Evolutionary conservation across 768 basidiomycete species (phyloP), one percentile per base, ranked within the genome.

Genomic region (Russula sp.): DNA sequence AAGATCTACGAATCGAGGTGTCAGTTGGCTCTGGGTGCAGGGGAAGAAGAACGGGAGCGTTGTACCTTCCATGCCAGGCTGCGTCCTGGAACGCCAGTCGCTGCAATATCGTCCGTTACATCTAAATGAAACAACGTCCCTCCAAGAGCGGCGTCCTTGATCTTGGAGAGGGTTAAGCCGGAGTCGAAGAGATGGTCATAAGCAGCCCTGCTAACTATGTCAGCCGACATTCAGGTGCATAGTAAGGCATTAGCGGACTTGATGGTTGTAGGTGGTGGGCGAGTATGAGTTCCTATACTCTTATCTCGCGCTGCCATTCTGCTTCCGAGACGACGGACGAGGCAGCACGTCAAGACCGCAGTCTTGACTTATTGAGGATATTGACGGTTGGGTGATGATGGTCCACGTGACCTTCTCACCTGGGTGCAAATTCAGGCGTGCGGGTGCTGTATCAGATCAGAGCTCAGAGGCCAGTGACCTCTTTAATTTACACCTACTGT

Each of bases 11-110:
- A 53, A 69, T 62, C 59, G 58, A 60, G 55, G 61, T 62, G 54
- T 64, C 48, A 65, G 66, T 44, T n/a, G 28, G 34, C 9, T 26
- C 18, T 56, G 36, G 26, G 13, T 18, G 42, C 7, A 24, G 6
- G 24, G 49, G 56, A 18, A 14, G 46, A 20, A 42, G 20, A 49
- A 40, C 2, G 14, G 34, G 36, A 50, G 32, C 22, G 10, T 70
- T 72, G 66, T 67, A 88, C 91, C 87, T 93, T 94, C 92, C 92
- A 94, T 57, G 84, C 85, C 62, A 94, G 75, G 74, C 91, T 92
- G 70, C 92, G 79, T n/a, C 92, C 92, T 62, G 83, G 74, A 9
- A 89, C 77, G 54, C 81, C 84, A n/a, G 71, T 62, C 42, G 79
- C 82, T 36, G 38, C 18, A 38, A 79, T 72, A 3, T 75, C 71